phyloP scores from a whole-genome alignment of 2,329 filamentous ascomycete species.

The Purpureocillium takamizusanense region DNA sequence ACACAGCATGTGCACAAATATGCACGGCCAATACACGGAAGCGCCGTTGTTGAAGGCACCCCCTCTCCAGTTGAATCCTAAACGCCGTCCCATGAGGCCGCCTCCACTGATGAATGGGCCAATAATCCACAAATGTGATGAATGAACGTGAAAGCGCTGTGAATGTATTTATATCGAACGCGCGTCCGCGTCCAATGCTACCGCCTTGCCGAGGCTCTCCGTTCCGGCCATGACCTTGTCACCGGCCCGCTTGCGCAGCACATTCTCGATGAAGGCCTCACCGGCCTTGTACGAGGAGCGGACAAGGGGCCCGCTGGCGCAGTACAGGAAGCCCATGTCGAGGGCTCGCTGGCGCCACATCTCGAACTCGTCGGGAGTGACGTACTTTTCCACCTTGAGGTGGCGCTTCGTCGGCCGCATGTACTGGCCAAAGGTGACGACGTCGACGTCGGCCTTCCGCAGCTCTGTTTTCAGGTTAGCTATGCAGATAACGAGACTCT shows the following conservation, averaged over 20 bases:
- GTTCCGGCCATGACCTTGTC: constrained; percentile 25
- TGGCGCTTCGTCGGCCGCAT: constrained; percentile 98
- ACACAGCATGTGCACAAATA: not conserved
- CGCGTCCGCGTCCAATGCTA: constrained; percentile 25
- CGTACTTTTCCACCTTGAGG: constrained; percentile 92
- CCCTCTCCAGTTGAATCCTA: constrained; percentile 17
- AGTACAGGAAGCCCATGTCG: constrained; percentile 95
- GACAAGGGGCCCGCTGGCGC: constrained; percentile 85
- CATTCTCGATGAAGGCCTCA: constrained; percentile 98
- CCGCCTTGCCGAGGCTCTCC: constrained; percentile 26
- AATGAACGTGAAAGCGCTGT: not conserved
- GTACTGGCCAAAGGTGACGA: constrained; percentile 99
- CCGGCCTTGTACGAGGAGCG: constrained; percentile 96
- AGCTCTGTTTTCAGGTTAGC: constrained; percentile 45
- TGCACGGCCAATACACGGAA: not conserved
- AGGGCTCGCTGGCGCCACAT: constrained; percentile 82
- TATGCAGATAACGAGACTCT: not conserved
- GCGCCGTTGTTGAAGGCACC: constrained; percentile 18
- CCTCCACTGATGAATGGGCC: not conserved
- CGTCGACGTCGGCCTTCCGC: constrained; percentile 72
- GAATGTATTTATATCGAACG: constrained; percentile 10
- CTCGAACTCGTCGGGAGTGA: constrained; percentile 86
- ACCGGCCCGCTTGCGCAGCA: constrained; percentile 70
- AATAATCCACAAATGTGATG: not conserved
- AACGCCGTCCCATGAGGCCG: constrained; percentile 7